Conservation (phyloP, 1,284 basidiomycete genomes). For the Meira miltonrushii region DNA sequence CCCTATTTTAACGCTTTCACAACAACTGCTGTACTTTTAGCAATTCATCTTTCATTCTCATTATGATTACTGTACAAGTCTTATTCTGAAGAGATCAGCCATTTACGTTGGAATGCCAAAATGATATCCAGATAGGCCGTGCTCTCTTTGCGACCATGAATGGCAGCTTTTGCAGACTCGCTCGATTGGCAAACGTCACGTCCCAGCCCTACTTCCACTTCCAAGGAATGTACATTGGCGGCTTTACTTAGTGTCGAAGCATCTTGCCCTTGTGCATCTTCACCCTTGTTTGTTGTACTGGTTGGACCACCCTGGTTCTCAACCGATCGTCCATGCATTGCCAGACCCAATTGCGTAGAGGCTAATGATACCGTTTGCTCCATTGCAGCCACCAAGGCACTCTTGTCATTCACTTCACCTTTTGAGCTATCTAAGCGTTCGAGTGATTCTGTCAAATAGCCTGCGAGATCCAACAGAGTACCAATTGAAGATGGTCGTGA, state of each 20-base stretch:
- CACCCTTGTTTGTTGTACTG: neutral
- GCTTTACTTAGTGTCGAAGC: neutral
- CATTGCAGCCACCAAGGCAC: neutral
- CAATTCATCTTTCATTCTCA: neutral
- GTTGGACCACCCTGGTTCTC: neutral
- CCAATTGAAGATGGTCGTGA: slow-evolving; percentile 38
- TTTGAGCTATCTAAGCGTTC: too few species aligned
- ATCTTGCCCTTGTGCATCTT: neutral
- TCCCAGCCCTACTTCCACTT: neutral
- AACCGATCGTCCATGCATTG: neutral
- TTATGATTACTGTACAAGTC: neutral
- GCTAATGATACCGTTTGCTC: slow-evolving; percentile 1
- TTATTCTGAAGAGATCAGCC: neutral
- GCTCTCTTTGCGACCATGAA: neutral
- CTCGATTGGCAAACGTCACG: neutral
- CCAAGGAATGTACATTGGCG: neutral
- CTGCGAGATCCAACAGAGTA: slow-evolving; percentile 38
- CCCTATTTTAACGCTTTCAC: slow-evolving; percentile 6
- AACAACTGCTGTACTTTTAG: neutral
- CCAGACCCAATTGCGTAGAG: neutral
- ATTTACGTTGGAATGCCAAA: neutral
- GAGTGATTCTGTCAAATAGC: slow-evolving; percentile 28
- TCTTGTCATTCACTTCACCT: neutral
- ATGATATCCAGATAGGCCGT: neutral
- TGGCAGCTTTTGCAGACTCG: neutral